Conservation (phyloP, 257 asterid species). For the Jacaranda copaia region DNA sequence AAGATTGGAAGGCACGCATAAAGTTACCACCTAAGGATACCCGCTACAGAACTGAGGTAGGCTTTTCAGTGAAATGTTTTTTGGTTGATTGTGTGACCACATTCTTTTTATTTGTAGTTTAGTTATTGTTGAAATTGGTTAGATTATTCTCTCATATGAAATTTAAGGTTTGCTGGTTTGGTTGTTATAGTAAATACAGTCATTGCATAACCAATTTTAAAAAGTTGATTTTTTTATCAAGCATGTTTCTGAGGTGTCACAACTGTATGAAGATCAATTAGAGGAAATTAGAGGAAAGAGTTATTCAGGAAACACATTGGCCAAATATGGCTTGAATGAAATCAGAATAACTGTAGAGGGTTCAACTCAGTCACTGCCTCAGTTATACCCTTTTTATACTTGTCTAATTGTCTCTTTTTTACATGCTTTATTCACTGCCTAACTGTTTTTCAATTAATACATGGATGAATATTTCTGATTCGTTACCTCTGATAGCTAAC, state of each 20-base stretch:
- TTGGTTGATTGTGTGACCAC: constrained; percentile 14
- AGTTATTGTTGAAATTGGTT: constrained; percentile 13
- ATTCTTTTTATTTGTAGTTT: constrained; percentile 1
- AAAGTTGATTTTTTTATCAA: too few relatives aligned
- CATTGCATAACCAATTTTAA: too few relatives aligned
- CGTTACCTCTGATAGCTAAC: constrained; percentile 8
- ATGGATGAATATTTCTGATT: constrained; percentile 2
- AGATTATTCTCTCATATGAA: background rate
- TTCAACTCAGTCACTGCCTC: background rate
- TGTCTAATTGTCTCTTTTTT: background rate
- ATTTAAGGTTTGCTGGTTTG: background rate
- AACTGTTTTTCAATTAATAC: background rate
- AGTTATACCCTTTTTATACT: constrained; percentile 5
- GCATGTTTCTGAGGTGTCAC: too few relatives aligned
- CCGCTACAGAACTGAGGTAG: constrained; percentile 86
- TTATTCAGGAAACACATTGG: too few relatives aligned
- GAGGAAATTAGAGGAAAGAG: too few relatives aligned
- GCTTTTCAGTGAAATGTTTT: constrained; percentile 21
- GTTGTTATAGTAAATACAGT: background rate
- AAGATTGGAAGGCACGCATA: constrained; percentile 83
- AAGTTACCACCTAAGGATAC: constrained; percentile 76
- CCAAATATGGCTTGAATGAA: too few relatives aligned
- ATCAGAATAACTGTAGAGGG: too few relatives aligned
- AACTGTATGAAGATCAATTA: too few relatives aligned
- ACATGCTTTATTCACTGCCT: background rate